A percentile compares a stretch with the other conserved stretches of the same genome.
Evolutionary conservation across 2,329 filamentous ascomycete species (phyloP).

Genomic region (Furcasterigmium sp.): DNA sequence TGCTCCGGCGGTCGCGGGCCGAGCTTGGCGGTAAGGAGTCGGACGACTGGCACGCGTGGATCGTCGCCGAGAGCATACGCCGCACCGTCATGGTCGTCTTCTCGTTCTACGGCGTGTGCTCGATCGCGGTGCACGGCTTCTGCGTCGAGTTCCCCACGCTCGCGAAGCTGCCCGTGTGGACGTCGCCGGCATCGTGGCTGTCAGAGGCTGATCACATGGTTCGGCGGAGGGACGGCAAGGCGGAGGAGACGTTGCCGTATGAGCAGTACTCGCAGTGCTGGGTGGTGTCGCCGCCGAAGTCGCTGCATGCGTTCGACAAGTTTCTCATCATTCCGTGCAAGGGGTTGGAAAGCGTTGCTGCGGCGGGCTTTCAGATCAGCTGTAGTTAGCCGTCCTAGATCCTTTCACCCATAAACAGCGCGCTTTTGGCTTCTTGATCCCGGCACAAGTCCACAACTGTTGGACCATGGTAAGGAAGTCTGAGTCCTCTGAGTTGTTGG

Average conservation of each 20-base stretch:
- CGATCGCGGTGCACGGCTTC: neutral
- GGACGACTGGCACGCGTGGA: neutral
- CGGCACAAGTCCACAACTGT: no score
- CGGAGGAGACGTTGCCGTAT: neutral
- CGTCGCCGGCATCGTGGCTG: neutral
- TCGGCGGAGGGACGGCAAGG: neutral
- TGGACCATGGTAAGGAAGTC: no score
- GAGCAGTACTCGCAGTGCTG: neutral
- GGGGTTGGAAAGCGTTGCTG: neutral
- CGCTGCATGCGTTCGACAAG: neutral
- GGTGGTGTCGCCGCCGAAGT: neutral
- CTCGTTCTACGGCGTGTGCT: neutral
- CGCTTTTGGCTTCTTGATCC: no score
- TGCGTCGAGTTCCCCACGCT: neutral
- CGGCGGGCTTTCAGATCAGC: neutral
- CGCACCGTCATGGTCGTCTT: slow-evolving; percentile 12
- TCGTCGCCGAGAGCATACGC: slow-evolving; percentile 21
- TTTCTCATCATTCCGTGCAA: neutral
- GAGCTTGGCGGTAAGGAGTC: neutral
- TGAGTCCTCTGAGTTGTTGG: no score
- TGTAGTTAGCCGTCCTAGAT: no score
- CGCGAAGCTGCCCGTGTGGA: neutral
- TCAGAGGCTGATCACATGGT: neutral
- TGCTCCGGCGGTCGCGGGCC: neutral
- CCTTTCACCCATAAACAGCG: no score